These are phyloP conservation scores for Drosera capensis DNA, from an alignment of 148 eudicot species.

Conservation along the genomic window DNA sequence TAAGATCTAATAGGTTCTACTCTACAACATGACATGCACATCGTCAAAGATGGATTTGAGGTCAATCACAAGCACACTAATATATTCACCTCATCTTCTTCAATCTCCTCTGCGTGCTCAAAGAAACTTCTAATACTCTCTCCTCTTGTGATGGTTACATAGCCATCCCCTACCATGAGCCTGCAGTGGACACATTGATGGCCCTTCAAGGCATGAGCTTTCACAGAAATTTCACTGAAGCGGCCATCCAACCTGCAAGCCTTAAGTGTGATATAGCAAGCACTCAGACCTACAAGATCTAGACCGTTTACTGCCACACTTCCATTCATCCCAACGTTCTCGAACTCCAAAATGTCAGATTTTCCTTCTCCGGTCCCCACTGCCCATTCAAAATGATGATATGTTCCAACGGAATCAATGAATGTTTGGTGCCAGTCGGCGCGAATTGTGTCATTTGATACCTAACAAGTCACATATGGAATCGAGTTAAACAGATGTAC, in stretches of 20 bases:
- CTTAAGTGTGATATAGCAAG: conserved; percentile 84
- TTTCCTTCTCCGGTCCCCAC: conserved; percentile 93
- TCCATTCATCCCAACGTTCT: conserved; percentile 81
- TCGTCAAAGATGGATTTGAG: too few species aligned
- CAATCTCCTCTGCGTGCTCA: conserved; percentile 98
- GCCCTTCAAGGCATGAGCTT: conserved; percentile 94
- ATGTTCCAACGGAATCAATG: conserved; percentile 52
- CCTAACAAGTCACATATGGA: conserved; percentile 26
- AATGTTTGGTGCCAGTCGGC: conserved; percentile 95
- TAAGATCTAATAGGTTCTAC: too few species aligned
- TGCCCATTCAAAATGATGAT: conserved; percentile 96
- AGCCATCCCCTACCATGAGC: conserved; percentile 94
- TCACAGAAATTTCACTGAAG: conserved; percentile 59
- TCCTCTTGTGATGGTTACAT: conserved; percentile 61
- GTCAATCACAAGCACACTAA: conserved; percentile 11
- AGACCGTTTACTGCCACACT: conserved; percentile 68
- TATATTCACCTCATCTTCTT: conserved; percentile 85
- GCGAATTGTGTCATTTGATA: conserved; percentile 59
- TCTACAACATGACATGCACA: too few species aligned
- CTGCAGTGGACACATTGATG: conserved; percentile 86
- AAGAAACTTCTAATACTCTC: conserved; percentile 82
- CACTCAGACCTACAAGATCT: conserved; percentile 60
- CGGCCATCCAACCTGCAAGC: conserved; percentile 81
- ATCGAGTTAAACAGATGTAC: not conserved
- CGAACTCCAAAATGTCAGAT: conserved; percentile 77